These are phyloP conservation scores for Endotrypanum monterogeii DNA, from an alignment of 208 protist species.

Conservation along the genomic window DNA sequence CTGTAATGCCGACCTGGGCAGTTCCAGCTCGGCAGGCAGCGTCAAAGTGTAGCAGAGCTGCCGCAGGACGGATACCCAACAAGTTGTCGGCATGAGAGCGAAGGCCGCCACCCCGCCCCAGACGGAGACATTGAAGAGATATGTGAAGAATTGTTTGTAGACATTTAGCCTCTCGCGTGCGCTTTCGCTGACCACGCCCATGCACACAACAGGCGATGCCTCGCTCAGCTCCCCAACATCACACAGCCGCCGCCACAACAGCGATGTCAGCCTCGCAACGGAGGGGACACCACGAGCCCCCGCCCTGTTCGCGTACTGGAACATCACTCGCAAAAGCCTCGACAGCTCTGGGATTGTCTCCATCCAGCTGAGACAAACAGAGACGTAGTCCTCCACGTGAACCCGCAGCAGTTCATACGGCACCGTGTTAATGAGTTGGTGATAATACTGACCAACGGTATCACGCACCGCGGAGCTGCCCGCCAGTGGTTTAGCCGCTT, in stretches of 20 bases:
- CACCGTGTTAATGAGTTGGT: conserved; percentile 69
- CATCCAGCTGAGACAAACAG: conserved; percentile 57
- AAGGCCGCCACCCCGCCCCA: conserved; percentile 52
- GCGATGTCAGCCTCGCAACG: conserved; percentile 42
- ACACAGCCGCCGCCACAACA: conserved; percentile 45
- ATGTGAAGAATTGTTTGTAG: conserved; percentile 67
- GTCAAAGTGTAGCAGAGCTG: conserved; percentile 51
- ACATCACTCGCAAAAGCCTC: conserved; percentile 67
- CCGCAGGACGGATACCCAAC: conserved; percentile 32
- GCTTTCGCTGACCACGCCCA: conserved; percentile 70
- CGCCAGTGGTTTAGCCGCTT: conserved; percentile 33
- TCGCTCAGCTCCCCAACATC: conserved; percentile 45
- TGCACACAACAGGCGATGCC: conserved; percentile 38
- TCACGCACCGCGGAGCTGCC: conserved; percentile 51
- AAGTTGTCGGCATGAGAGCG: conserved; percentile 35
- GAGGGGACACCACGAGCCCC: conserved; percentile 30
- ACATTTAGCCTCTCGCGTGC: conserved; percentile 63
- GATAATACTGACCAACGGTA: conserved; percentile 53
- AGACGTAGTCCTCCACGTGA: conserved; percentile 49
- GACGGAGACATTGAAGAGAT: conserved; percentile 50
- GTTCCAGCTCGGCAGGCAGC: conserved; percentile 59
- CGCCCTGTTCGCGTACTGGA: conserved; percentile 63
- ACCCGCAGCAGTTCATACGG: conserved; percentile 48
- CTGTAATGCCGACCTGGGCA: conserved; percentile 68
- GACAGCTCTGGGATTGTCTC: conserved; percentile 56